Evolutionary conservation across 768 basidiomycete genomes (phyloP).

Genomic region (Serendipita sp.): DNA sequence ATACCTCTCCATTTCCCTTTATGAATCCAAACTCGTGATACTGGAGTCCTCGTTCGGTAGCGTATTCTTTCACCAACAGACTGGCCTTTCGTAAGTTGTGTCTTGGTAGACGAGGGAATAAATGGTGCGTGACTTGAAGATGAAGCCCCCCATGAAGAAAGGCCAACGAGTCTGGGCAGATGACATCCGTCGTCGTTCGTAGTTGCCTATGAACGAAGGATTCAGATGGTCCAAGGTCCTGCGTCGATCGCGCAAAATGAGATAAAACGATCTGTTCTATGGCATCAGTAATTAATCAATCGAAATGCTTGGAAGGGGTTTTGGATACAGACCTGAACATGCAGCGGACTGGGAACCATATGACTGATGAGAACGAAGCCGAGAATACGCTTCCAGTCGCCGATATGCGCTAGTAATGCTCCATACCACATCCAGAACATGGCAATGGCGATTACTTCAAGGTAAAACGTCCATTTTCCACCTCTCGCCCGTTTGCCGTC

Average conservation of each 20-base stretch:
- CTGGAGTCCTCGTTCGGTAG: constrained; percentile 62
- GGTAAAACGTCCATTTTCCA: constrained; percentile 49
- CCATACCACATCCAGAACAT: constrained; percentile 87
- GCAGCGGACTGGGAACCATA: constrained; percentile 73
- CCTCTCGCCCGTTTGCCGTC: constrained; percentile 49
- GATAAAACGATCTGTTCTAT: constrained; percentile 66
- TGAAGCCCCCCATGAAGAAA: constrained; percentile 97
- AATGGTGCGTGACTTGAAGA: constrained; percentile 91
- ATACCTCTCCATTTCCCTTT: constrained; percentile 68
- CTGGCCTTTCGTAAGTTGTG: constrained; percentile 83
- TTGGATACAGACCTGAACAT: constrained; percentile 45
- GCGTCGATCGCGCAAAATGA: constrained; percentile 91
- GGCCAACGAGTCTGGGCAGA: constrained; percentile 64
- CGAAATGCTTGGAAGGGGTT: background rate
- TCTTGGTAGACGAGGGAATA: constrained; percentile 88
- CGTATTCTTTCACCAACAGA: constrained; percentile 71
- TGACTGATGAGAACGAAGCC: constrained; percentile 74
- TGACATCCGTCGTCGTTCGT: constrained; percentile 93
- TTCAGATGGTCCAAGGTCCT: constrained; percentile 75
- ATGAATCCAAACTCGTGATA: constrained; percentile 89
- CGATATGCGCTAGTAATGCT: constrained; percentile 49
- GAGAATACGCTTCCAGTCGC: constrained; percentile 51
- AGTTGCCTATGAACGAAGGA: constrained; percentile 89
- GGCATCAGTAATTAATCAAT: background rate
- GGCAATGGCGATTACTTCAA: constrained; percentile 58